A percentile compares a stretch with the other conserved stretches of the same genome.
phyloP scores from a whole-genome alignment of 2,329 filamentous ascomycete genomes.

The Lecanosticta acicola region DNA sequence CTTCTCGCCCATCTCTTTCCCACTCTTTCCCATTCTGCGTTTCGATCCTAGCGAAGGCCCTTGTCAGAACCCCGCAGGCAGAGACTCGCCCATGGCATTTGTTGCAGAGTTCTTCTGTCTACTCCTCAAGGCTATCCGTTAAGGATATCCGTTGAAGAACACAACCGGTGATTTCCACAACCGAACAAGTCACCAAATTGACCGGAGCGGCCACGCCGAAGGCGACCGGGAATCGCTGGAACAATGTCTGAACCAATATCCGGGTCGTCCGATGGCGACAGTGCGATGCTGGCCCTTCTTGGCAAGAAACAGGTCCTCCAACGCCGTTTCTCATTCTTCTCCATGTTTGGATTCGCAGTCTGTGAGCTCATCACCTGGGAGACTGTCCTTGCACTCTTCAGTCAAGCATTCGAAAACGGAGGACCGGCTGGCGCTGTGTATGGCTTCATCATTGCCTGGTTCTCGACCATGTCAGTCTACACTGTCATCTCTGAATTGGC shows the following conservation, averaged over 20 bases:
- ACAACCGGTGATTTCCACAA: not conserved
- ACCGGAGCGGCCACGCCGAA: not conserved
- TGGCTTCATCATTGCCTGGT: conserved; percentile 49
- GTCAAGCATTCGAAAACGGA: conserved; percentile 40
- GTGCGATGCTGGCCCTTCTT: conserved; percentile 37
- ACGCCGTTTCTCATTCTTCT: conserved; percentile 40
- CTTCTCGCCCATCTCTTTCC: not conserved
- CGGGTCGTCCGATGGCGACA: conserved; percentile 27
- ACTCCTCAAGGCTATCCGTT: conserved; percentile 30
- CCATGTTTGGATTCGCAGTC: conserved; percentile 42
- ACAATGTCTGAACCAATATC: conserved; percentile 18
- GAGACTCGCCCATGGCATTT: conserved; percentile 27
- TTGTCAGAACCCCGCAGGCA: not conserved
- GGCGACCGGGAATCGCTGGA: not conserved
- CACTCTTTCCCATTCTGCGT: not conserved
- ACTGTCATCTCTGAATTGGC: conserved; percentile 44
- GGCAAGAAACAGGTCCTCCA: conserved; percentile 45
- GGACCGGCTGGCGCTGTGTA: conserved; percentile 48
- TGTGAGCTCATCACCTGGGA: conserved; percentile 45
- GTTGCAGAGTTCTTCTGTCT: conserved; percentile 30
- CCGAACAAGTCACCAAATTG: not conserved
- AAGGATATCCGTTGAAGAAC: conserved; percentile 8
- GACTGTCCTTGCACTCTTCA: conserved; percentile 42
- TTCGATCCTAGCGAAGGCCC: not conserved
- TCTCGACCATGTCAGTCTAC: conserved; percentile 45